These are phyloP conservation scores for Rhodocollybia butyracea DNA, from an alignment of 768 basidiomycete genomes.

Conservation along the genomic window DNA sequence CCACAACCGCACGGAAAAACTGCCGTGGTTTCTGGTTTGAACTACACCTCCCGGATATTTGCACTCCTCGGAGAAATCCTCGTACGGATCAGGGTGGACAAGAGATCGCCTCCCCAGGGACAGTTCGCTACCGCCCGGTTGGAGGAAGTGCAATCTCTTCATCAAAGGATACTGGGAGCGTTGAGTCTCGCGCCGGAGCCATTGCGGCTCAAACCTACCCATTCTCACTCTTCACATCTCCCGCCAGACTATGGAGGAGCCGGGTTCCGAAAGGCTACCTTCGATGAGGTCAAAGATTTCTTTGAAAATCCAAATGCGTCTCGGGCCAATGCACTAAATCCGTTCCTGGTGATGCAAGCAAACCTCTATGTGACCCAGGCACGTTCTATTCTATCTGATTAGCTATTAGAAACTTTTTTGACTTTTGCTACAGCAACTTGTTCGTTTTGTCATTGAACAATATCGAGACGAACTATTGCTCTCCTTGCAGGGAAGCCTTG, in stretches of 20 bases:
- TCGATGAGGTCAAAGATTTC: slow-evolving; percentile 86
- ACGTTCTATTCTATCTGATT: slow-evolving; percentile 15
- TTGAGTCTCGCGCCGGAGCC: slow-evolving; percentile 76
- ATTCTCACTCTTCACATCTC: slow-evolving; percentile 43
- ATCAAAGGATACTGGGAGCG: slow-evolving; percentile 70
- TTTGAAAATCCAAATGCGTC: slow-evolving; percentile 90
- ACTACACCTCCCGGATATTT: slow-evolving; percentile 84
- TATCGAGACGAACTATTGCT: slow-evolving; percentile 83
- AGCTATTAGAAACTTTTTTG: neutral
- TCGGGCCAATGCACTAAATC: slow-evolving; percentile 81
- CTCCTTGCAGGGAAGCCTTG: slow-evolving; percentile 60
- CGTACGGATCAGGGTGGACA: slow-evolving; percentile 83
- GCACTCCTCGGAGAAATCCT: slow-evolving; percentile 83
- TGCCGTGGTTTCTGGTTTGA: slow-evolving; percentile 81
- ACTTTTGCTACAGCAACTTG: slow-evolving; percentile 66
- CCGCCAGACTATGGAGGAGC: slow-evolving; percentile 64
- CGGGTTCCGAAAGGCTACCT: slow-evolving; percentile 78
- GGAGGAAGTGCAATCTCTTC: slow-evolving; percentile 81
- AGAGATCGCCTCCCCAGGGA: slow-evolving; percentile 80
- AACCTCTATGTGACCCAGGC: slow-evolving; percentile 94
- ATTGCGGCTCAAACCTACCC: slow-evolving; percentile 62
- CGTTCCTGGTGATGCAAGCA: slow-evolving; percentile 89
- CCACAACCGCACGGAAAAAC: slow-evolving; percentile 88
- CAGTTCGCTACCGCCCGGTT: slow-evolving; percentile 82
- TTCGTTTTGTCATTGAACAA: slow-evolving; percentile 89